phyloP scores from a whole-genome alignment of 2,329 filamentous ascomycete species.

The Ophiocordyceps australis region DNA sequence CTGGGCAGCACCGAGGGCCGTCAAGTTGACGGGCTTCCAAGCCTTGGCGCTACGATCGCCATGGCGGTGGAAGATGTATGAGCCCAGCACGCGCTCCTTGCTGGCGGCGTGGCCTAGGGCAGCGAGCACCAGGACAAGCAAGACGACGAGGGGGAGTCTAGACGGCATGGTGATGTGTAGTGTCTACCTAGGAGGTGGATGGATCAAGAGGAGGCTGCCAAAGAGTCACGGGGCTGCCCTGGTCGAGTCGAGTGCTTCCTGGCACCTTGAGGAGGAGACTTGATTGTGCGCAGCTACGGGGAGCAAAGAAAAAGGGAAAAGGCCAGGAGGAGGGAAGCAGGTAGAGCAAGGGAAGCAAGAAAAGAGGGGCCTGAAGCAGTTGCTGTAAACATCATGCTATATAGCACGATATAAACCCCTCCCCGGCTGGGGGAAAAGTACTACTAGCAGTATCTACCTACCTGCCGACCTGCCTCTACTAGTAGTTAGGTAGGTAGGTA shows the following conservation, averaged over 20 bases:
- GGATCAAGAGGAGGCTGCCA: too few species aligned
- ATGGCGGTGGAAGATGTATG: constrained; percentile 79
- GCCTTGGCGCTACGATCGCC: constrained; percentile 75
- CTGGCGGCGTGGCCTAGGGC: constrained; percentile 18
- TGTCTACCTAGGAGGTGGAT: not conserved
- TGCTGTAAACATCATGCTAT: too few species aligned
- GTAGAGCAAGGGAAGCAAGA: not conserved
- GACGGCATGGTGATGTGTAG: constrained; percentile 14
- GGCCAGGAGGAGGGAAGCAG: not conserved
- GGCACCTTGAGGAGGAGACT: too few species aligned
- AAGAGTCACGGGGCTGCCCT: too few species aligned
- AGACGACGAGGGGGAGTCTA: constrained; percentile 16
- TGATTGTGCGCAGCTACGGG: not conserved
- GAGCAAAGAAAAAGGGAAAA: not conserved
- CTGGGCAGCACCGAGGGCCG: constrained; percentile 61
- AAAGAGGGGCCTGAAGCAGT: not conserved
- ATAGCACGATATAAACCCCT: too few species aligned
- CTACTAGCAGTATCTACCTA: too few species aligned
- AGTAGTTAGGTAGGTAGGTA: too few species aligned
- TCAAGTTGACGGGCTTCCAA: constrained; percentile 52
- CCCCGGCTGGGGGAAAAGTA: too few species aligned
- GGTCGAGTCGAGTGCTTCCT: too few species aligned
- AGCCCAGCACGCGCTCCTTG: constrained; percentile 57
- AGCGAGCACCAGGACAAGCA: constrained; percentile 10
- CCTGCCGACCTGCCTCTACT: too few species aligned